phyloP scores from a whole-genome alignment of 139 green algal species.

The Coccomyxa sp. region DNA sequence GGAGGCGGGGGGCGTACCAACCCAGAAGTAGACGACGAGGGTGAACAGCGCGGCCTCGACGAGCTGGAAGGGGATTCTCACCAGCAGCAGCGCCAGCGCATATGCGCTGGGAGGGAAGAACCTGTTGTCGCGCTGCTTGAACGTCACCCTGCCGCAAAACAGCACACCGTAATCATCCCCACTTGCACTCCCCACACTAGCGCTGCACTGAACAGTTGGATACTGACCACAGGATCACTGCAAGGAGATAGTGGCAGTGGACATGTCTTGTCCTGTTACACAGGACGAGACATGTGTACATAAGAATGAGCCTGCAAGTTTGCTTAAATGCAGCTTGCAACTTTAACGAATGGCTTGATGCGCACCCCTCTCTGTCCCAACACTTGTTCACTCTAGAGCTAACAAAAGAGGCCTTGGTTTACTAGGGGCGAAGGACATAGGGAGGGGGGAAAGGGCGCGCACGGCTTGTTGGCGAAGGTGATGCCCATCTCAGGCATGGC shows the following conservation, averaged over 20 bases:
- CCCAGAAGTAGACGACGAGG: slow-evolving; percentile 60
- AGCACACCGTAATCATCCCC: background rate
- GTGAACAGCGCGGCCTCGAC: slow-evolving; percentile 49
- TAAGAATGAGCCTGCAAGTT: too few relatives aligned
- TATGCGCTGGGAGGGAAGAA: slow-evolving; percentile 64
- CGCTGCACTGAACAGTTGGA: background rate
- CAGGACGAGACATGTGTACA: too few relatives aligned
- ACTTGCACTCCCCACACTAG: background rate
- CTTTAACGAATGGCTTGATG: background rate
- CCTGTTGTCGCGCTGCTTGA: slow-evolving; percentile 69
- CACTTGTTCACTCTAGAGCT: background rate
- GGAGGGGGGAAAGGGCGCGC: background rate
- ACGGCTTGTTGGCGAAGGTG: slow-evolving; percentile 46
- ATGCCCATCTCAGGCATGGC: slow-evolving; percentile 46
- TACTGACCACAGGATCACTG: background rate
- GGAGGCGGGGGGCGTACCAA: background rate
- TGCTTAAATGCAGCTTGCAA: too few relatives aligned
- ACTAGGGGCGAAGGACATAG: background rate
- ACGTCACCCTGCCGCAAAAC: slow-evolving; percentile 57
- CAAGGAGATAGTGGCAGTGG: background rate
- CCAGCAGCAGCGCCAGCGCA: slow-evolving; percentile 15
- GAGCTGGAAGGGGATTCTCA: slow-evolving; percentile 50
- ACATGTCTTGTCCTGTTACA: too few relatives aligned
- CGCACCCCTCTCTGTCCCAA: background rate
- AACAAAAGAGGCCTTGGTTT: background rate